Evolutionary conservation across 1,139 yeast species (phyloP), one percentile per base, ranked within the genome.

Genomic region (Sugiyamaella novakii): DNA sequence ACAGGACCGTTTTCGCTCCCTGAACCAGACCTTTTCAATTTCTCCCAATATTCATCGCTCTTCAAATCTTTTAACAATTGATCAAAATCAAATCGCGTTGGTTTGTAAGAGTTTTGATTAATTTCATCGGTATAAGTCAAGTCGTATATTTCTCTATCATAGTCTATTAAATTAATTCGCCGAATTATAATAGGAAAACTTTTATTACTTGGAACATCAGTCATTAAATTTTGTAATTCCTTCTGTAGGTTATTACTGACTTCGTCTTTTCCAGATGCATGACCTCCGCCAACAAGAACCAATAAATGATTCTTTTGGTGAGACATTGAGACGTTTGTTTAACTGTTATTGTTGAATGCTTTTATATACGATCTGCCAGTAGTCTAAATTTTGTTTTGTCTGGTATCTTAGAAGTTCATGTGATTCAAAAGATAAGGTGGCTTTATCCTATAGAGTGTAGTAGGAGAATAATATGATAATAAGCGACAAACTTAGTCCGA

Each of bases 201-300:
- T 15, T 42, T 41, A 41, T 41, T 41, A 25, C 43, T 51, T 5
- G 49, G 51, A 12, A 15, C 35, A 21, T 40, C 36, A 14, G 40
- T 31, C 35, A 53, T 39, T 21, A 55, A 34, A 22, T 38, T 42
- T 10, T 43, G 7, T 21, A 65, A 44, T 18, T 41, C 30, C n/a
- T 38, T 41, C 19, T 51, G 51, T n/a, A 67, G 51, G 22, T 63
- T 65, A 8, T 45, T 40, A 19, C 67, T 55, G 6, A 67, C 66
- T 3, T 65, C 59, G 37, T 59, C 62, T 55, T 82, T 82, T 0
- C 91, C 92, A 10, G 88, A 75, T 25, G 83, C 83, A 63, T 83
- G 88, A 2, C 92, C 92, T 6, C 94, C 92, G 1, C 84, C 92
- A 33, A 85, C 73, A 15, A 84, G 72, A 1, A 84, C 74, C 5